A percentile compares a stretch with the other conserved stretches of the same genome.
phyloP scores from a whole-genome alignment of 2,329 filamentous ascomycete species.

The Trichoderma sp. region DNA sequence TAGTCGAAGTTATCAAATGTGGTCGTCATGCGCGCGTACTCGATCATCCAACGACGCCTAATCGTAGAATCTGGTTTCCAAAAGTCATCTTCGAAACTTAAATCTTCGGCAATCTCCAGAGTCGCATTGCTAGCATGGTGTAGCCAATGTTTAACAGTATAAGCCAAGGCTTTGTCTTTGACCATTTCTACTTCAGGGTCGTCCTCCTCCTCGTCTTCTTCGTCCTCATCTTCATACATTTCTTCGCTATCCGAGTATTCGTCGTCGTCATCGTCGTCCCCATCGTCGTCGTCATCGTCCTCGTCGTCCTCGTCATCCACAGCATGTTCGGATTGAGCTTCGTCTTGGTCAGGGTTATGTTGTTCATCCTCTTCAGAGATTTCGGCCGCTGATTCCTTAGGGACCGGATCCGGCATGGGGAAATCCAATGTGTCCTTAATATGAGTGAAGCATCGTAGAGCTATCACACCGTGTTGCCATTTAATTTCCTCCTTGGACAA shows the following conservation, averaged over 20 bases:
- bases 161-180: conserved; percentile 31
- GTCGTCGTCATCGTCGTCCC: background rate
- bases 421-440: conserved; percentile 37
- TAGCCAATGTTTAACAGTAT: conserved; percentile 43
- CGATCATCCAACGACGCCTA: conserved; percentile 39
- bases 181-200: conserved; percentile 32
- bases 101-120: conserved; percentile 40
- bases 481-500: conserved; percentile 40
- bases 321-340: background rate
- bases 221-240: background rate
- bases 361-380: background rate
- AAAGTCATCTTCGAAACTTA: conserved; percentile 40
- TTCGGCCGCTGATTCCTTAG: background rate
- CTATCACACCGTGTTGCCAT: conserved; percentile 43
- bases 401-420: conserved; percentile 1
- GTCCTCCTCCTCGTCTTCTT: conserved; percentile 20
- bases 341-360: background rate
- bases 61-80: conserved; percentile 38
- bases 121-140: conserved; percentile 43
- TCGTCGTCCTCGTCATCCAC: background rate
- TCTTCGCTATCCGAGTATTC: background rate
- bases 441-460: conserved; percentile 39
- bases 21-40: conserved; percentile 34
- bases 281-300: rapidly evolving
- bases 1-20: conserved; percentile 33